Conservation (phyloP, 2,329 filamentous ascomycete species). For the Neopestalotiopsis rosae region DNA sequence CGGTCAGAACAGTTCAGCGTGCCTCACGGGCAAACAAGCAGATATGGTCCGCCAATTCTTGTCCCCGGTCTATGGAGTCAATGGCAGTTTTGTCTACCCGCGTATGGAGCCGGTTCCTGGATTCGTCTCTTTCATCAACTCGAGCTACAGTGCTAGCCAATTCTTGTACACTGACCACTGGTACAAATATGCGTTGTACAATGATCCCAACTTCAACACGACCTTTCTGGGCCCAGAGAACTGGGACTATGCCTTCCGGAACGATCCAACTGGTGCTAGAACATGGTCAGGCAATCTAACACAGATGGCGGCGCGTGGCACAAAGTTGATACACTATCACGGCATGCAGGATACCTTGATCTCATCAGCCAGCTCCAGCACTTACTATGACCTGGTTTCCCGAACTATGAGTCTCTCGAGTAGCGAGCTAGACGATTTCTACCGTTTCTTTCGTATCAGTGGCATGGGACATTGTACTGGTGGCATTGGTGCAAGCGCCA, state of each 20-base stretch:
- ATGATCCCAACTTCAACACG: slow-evolving; percentile 40
- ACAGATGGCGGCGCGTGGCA: slow-evolving; percentile 41
- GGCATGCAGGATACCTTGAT: slow-evolving; percentile 50
- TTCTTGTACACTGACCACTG: slow-evolving; percentile 52
- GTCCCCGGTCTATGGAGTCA: slow-evolving; percentile 13
- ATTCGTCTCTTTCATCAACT: slow-evolving; percentile 36
- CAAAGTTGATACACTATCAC: slow-evolving; percentile 53
- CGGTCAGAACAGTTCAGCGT: not conserved
- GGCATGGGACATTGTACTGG: slow-evolving; percentile 49
- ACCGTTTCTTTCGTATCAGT: slow-evolving; percentile 57
- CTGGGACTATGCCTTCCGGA: slow-evolving; percentile 10
- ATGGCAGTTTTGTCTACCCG: slow-evolving; percentile 52
- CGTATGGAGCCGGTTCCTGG: slow-evolving; percentile 55
- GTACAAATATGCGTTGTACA: slow-evolving; percentile 54
- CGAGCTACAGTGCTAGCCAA: slow-evolving; percentile 43
- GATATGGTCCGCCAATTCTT: slow-evolving; percentile 23
- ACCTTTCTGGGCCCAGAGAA: slow-evolving; percentile 8
- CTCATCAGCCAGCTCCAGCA: slow-evolving; percentile 46
- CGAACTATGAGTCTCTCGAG: slow-evolving; percentile 44
- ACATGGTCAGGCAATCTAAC: slow-evolving; percentile 33
- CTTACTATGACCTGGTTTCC: slow-evolving; percentile 54
- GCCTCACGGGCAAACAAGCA: slow-evolving; percentile 21
- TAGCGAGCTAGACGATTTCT: slow-evolving; percentile 45
- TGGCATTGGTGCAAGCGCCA: slow-evolving; percentile 5
- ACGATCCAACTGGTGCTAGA: slow-evolving; percentile 4